Base-by-base conservation (phyloP, 805 yeast genomes). In the Millerago galiae region DNA sequence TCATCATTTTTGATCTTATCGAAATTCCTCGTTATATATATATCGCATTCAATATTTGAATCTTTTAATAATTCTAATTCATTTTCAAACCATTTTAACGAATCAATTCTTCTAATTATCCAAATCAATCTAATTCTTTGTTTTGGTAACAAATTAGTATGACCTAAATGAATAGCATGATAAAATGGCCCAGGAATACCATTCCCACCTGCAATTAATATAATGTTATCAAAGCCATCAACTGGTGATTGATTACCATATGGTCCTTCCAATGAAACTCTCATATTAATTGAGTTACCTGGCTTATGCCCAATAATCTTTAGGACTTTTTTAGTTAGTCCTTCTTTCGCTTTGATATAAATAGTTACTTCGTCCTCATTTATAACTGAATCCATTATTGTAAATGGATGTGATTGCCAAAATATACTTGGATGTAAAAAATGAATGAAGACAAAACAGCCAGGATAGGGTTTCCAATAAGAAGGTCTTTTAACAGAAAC, bases 351-450 rank as follows among this genome's bases (percentile, higher is more conserved):
- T 53, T 73, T 76, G 52, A 75, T 67, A 49, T 65, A 70, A 38
- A 75, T 61, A 2, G 65, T 60, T 9, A 76, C 54, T 36, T 62
- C 59, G 46, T 66, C 62, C 31, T 63, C 62, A 35, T 64, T 59
- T 2, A 62, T 58, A 7, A 58, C 59, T 4, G 74, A 62, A 38
- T 68, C 69, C 33, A 75, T 63, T 7, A 75, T 59, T 1, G 90
- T 80, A 61, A 85, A 83, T 4, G 91, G 91, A 58, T 83, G 89
- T 5, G 83, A 75, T 57, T 83, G 87, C 79, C 81, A 81, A 58
- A 81, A 77, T 31, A 70, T 61, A 3, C 62, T 55, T 15, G 72
- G 67, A 35, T 74, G 63, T 44, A 80, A 48, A 57, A 83, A 78
- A 61, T 80, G 72, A 30, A 85, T 60, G 52, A 67, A 83, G 1